These are phyloP conservation scores for Erythrophleum ivorense DNA, from an alignment of 331 rosid genomes.

Conservation along the genomic window DNA sequence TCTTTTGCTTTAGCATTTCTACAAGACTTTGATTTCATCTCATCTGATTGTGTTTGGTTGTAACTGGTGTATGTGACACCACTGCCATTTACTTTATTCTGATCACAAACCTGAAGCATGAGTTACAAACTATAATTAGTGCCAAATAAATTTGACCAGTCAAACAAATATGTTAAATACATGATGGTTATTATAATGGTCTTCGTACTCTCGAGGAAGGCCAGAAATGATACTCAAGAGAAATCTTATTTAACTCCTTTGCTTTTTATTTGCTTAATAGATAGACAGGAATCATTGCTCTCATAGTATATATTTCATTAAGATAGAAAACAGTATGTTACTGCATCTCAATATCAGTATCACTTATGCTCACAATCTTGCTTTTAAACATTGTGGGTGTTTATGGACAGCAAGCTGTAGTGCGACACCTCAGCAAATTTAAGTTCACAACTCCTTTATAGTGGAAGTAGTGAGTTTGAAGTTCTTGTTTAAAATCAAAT, in stretches of 20 bases:
- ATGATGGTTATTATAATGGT: neutral
- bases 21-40: constrained; percentile 48
- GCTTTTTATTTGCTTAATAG: neutral
- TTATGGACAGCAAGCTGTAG: neutral
- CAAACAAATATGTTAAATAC: constrained; percentile 1
- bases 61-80: constrained; percentile 40
- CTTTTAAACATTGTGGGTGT: neutral
- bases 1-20: constrained; percentile 44
- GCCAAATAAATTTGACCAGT: constrained; percentile 6
- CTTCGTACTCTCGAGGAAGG: neutral
- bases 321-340: neutral
- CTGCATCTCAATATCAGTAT: neutral
- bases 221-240: too few relatives aligned
- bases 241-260: too few relatives aligned
- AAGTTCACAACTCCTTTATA: neutral
- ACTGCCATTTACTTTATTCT: constrained; percentile 47
- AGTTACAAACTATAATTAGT: constrained; percentile 19
- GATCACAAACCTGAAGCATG: constrained; percentile 57
- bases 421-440: constrained; percentile 28
- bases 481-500: neutral
- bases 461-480: neutral
- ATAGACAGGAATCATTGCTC: neutral
- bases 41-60: constrained; percentile 39
- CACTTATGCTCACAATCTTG: neutral
- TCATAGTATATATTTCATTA: neutral